Evolutionary conservation across 768 basidiomycete species (phyloP).

Genomic region (Kwoniella sp.): DNA sequence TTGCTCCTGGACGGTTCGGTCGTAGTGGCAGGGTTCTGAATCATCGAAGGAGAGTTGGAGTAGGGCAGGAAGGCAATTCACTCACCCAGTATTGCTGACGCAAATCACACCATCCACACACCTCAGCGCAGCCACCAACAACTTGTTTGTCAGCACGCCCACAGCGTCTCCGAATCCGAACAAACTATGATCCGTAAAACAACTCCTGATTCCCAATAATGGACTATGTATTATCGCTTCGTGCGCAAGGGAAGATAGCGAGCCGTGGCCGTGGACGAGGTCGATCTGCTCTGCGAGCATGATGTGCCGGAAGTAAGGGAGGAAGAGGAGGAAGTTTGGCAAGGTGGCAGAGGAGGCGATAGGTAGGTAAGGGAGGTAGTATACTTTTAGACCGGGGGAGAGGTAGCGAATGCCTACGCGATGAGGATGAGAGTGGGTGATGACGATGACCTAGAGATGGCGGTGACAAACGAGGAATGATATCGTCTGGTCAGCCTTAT

Average conservation of each 20-base stretch:
- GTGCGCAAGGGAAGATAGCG: constrained; percentile 84
- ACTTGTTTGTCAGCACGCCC: constrained; percentile 94
- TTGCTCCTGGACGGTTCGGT: no score
- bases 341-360: constrained; percentile 91
- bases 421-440: constrained; percentile 87
- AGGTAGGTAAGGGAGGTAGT: constrained; percentile 79
- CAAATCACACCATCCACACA: constrained; percentile 95
- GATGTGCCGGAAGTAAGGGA: constrained; percentile 89
- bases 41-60: no score
- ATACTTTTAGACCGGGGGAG: constrained; percentile 73
- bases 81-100: constrained; percentile 93
- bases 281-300: constrained; percentile 81
- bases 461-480: no score
- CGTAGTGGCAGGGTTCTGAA: not conserved
- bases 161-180: constrained; percentile 98
- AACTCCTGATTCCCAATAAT: constrained; percentile 74
- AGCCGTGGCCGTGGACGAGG: constrained; percentile 88
- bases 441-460: constrained; percentile 74
- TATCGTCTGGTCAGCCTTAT: no score
- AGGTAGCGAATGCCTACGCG: constrained; percentile 90
- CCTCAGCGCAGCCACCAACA: constrained; percentile 78
- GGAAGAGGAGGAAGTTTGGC: constrained; percentile 87
- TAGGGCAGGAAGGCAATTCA: constrained; percentile 4
- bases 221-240: constrained; percentile 90
- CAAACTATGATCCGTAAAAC: constrained; percentile 95